Evolutionary conservation across 768 basidiomycete species (phyloP).

Genomic region (Chiua virens): DNA sequence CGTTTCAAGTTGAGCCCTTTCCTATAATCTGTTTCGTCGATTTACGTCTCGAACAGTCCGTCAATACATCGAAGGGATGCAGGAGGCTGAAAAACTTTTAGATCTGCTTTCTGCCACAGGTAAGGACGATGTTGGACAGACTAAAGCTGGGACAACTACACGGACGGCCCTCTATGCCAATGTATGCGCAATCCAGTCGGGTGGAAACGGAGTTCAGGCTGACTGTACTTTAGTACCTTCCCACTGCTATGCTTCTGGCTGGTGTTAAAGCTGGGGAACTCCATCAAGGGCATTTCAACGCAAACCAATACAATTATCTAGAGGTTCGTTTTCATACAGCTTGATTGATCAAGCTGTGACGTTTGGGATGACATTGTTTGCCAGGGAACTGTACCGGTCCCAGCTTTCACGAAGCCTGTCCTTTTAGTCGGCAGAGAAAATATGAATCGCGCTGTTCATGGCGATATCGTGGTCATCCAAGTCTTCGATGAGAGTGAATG

Average conservation of each 20-base stretch:
- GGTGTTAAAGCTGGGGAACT: conserved; percentile 84
- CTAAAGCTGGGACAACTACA: conserved; percentile 50
- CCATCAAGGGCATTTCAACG: conserved; percentile 93
- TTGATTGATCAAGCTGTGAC: not conserved
- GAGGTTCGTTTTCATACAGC: conserved; percentile 58
- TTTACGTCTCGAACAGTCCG: conserved; percentile 46
- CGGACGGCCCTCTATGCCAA: conserved; percentile 72
- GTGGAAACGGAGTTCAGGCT: not conserved
- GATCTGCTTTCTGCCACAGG: conserved; percentile 79
- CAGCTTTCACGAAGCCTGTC: conserved; percentile 72
- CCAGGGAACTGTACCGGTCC: conserved; percentile 79
- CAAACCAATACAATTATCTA: conserved; percentile 93
- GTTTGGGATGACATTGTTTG: not conserved
- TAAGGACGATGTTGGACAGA: conserved; percentile 62
- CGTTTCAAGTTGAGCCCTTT: conserved; percentile 51
- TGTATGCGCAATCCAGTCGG: conserved; percentile 38
- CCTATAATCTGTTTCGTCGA: not conserved
- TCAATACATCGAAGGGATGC: conserved; percentile 78
- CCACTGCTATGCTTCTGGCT: conserved; percentile 66
- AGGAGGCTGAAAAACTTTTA: conserved; percentile 61
- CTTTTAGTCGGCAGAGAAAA: conserved; percentile 86
- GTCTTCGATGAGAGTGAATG: conserved; percentile 86
- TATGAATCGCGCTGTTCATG: conserved; percentile 94
- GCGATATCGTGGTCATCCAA: conserved; percentile 90
- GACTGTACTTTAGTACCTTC: conserved; percentile 62